phyloP scores from a whole-genome alignment of 2,329 filamentous ascomycete genomes.

The Chaetomiaceae sp. region DNA sequence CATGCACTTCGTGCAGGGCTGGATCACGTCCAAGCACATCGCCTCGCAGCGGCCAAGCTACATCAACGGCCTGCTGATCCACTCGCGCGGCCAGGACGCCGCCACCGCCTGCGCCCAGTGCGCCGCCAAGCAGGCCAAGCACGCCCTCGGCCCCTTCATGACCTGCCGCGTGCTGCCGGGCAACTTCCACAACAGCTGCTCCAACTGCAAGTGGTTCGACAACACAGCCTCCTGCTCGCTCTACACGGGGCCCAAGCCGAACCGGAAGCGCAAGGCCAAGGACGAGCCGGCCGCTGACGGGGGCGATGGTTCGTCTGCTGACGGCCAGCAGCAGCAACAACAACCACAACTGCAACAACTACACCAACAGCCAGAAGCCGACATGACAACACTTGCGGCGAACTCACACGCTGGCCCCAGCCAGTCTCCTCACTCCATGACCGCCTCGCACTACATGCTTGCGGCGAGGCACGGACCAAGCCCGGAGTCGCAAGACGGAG shows the following conservation, averaged over 20 bases:
- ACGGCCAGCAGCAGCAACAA: no score
- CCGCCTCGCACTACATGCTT: no score
- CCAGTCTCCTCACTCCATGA: no score
- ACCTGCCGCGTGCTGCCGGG: slow-evolving; percentile 22
- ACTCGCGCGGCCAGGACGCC: slow-evolving; percentile 25
- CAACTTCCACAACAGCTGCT: slow-evolving; percentile 24
- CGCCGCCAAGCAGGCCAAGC: slow-evolving; percentile 21
- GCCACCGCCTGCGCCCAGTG: slow-evolving; percentile 19
- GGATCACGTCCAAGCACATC: slow-evolving; percentile 27
- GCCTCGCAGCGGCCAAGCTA: slow-evolving; percentile 26
- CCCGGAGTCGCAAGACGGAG: not conserved
- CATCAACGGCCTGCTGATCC: slow-evolving; percentile 26
- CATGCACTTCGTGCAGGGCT: slow-evolving; percentile 26
- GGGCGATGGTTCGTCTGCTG: no score
- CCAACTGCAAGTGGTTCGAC: slow-evolving; percentile 29
- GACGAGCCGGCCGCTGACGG: no score
- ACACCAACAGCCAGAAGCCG: not conserved
- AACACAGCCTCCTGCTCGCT: slow-evolving; percentile 24
- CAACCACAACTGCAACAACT: no score
- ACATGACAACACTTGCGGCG: not conserved
- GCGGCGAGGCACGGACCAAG: no score
- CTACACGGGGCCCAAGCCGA: slow-evolving; percentile 25
- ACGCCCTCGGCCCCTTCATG: slow-evolving; percentile 25
- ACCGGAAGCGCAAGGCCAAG: slow-evolving; percentile 26
- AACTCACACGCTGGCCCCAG: no score